A percentile compares a stretch with the other conserved stretches of the same genome.
Evolutionary conservation across 2,329 filamentous ascomycete genomes (phyloP).

Genomic region (Clonostachys chloroleuca): DNA sequence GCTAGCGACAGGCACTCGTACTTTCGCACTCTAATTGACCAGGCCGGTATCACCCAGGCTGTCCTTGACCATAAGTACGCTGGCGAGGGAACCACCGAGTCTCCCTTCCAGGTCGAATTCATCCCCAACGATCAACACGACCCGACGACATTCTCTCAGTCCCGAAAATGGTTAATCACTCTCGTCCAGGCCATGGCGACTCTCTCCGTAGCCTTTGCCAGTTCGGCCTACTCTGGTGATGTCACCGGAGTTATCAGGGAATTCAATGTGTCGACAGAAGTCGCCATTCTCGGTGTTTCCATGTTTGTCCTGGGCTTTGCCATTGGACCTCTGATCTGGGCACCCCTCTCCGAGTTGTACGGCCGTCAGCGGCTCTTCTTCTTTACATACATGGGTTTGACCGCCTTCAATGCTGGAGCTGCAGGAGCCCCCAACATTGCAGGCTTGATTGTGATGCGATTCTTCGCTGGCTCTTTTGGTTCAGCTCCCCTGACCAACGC

Average conservation of each 20-base stretch:
- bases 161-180: conserved; percentile 64
- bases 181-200: conserved; percentile 60
- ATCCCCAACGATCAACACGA: conserved; percentile 63
- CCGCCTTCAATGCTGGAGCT: conserved; percentile 56
- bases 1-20: conserved; percentile 29
- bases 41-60: conserved; percentile 50
- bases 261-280: conserved; percentile 45
- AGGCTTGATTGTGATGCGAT: conserved; percentile 63
- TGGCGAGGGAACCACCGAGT: conserved; percentile 59
- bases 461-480: conserved; percentile 61
- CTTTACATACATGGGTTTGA: conserved; percentile 51
- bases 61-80: conserved; percentile 51
- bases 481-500: conserved; percentile 59
- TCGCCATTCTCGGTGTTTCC: conserved; percentile 58
- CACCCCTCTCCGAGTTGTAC: conserved; percentile 60
- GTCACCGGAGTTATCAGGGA: conserved; percentile 46
- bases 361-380: conserved; percentile 58
- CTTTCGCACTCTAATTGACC: conserved; percentile 51
- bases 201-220: conserved; percentile 65
- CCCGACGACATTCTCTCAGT: conserved; percentile 52
- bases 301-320: conserved; percentile 60
- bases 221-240: conserved; percentile 62
- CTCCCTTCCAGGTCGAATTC: conserved; percentile 67
- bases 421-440: conserved; percentile 53
- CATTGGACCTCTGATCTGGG: conserved; percentile 61